Base-by-base conservation (phyloP, 179 eudicot species). In the Nepenthes alata region DNA sequence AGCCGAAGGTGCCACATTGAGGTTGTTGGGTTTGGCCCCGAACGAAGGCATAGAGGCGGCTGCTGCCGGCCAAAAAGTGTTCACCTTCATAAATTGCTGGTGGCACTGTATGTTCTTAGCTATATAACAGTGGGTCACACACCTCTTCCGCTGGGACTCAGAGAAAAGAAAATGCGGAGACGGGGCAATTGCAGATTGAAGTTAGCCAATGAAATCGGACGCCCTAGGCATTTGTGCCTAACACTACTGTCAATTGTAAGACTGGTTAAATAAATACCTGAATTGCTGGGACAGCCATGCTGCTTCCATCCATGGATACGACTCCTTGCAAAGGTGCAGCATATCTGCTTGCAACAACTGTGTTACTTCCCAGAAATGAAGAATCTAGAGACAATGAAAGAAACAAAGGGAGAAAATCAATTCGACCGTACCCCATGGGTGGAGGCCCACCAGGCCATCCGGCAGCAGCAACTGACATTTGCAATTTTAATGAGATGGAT, bases 251-350 rank as follows among this genome's bases (percentile, higher is more conserved):
- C 52, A 11, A 49, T 25, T 25, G 25, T 25, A 49, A 49, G 52
- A 49, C 1, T 7, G 45, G 8, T 7, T 41, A 7, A 41, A 4
- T 41, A 34, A 11, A 63, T 75, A 85, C 97, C 94, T 85, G 97
- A 47, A 87, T 62, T 49, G 91, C 81, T 15, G 91, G 65, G 56
- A 97, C 68, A 58, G 96, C 69, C 74, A 82, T 81, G 12, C 84
- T 53, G 74, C 73, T 75, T 47, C 87, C 96, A 71, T 90, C 96
- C 91, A 94, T 81, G 35, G 99, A 77, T 41, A 85, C 89, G 75
- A 90, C 95, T 74, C 97, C 97, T 86, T 87, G 99, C 66, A 94
- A 61, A 53, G 99, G 97, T 61, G 97, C 87, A 84, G 90, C 80
- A 65, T 90, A 94, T 70, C 97, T 94, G 89, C 59, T 63, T 59